A percentile compares a stretch with the other conserved stretches of the same genome.
Evolutionary conservation across 192 early-diverging fungal genomes (phyloP).

Genomic region (Backusella liffmaniae): DNA sequence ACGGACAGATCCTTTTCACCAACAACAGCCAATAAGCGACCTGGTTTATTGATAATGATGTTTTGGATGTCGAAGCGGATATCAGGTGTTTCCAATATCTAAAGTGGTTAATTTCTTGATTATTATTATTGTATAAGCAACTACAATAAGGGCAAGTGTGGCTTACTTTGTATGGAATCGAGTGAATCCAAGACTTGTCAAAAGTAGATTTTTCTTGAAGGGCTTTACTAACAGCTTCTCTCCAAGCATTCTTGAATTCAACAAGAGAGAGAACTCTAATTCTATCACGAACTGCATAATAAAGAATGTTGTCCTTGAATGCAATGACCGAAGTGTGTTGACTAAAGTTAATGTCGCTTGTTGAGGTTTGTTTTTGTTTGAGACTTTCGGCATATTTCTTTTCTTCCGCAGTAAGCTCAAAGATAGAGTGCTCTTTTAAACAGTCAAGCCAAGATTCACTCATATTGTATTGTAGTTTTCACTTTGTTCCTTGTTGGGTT

Average conservation of each 20-base stretch:
- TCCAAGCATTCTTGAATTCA: slow-evolving; percentile 60
- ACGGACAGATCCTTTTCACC: slow-evolving; percentile 60
- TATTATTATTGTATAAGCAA: slow-evolving; percentile 4
- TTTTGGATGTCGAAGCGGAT: slow-evolving; percentile 61
- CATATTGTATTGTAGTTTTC: background rate
- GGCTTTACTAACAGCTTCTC: slow-evolving; percentile 36
- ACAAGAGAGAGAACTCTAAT: slow-evolving; percentile 61
- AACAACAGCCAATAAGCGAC: slow-evolving; percentile 58
- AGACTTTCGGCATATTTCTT: background rate
- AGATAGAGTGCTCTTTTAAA: slow-evolving; percentile 16
- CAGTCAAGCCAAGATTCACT: slow-evolving; percentile 18
- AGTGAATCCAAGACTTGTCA: slow-evolving; percentile 33
- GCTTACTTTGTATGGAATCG: slow-evolving; percentile 25
- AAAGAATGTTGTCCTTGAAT: slow-evolving; percentile 57
- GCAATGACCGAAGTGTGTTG: slow-evolving; percentile 24
- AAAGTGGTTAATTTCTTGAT: background rate
- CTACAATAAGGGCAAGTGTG: background rate
- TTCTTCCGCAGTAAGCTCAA: slow-evolving; percentile 4
- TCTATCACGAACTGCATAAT: slow-evolving; percentile 55
- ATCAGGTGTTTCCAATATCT: slow-evolving; percentile 44
- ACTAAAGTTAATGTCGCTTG: background rate
- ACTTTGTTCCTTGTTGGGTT: background rate
- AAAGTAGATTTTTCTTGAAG: slow-evolving; percentile 10
- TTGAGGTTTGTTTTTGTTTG: background rate
- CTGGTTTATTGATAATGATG: slow-evolving; percentile 53